Evolutionary conservation across 331 rosid genomes (phyloP).

Genomic region (Phaseolus coccineus): DNA sequence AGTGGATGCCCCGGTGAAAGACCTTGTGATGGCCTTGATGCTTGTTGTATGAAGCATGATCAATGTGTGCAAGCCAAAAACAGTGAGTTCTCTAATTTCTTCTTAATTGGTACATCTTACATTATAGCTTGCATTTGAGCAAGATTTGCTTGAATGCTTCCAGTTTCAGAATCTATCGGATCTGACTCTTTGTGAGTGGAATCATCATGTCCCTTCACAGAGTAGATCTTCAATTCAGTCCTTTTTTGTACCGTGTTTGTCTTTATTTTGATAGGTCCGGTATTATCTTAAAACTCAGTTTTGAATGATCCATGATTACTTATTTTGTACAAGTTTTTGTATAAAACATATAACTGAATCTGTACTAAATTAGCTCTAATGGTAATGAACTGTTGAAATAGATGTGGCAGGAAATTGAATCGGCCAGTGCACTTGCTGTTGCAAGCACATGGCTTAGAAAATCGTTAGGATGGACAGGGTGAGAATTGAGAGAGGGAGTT

Average conservation of each 20-base stretch:
- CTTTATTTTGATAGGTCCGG: background rate
- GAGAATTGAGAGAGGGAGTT: background rate
- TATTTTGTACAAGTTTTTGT: background rate
- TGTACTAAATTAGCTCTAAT: background rate
- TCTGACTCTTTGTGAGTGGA: conserved; percentile 11
- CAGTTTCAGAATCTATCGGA: background rate
- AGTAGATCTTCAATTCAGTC: conserved; percentile 25
- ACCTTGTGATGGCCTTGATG: conserved; percentile 98
- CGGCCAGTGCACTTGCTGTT: background rate
- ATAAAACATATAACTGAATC: background rate
- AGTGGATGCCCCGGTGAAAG: conserved; percentile 95
- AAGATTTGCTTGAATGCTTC: conserved; percentile 2
- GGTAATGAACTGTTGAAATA: background rate
- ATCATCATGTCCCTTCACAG: background rate
- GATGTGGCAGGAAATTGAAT: background rate
- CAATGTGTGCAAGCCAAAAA: conserved; percentile 72
- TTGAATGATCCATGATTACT: background rate
- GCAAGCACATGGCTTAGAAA: conserved; percentile 4
- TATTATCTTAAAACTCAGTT: background rate
- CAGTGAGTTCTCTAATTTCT: conserved; percentile 58
- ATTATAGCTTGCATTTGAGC: background rate
- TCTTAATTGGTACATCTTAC: conserved; percentile 2
- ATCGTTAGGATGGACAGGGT: background rate
- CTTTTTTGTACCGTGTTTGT: background rate
- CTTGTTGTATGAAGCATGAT: conserved; percentile 93